Percentiles rank a stretch among this genome's conserved stretches.
phyloP scores from a whole-genome alignment of 306 rosid species.

The Parietaria judaica region DNA sequence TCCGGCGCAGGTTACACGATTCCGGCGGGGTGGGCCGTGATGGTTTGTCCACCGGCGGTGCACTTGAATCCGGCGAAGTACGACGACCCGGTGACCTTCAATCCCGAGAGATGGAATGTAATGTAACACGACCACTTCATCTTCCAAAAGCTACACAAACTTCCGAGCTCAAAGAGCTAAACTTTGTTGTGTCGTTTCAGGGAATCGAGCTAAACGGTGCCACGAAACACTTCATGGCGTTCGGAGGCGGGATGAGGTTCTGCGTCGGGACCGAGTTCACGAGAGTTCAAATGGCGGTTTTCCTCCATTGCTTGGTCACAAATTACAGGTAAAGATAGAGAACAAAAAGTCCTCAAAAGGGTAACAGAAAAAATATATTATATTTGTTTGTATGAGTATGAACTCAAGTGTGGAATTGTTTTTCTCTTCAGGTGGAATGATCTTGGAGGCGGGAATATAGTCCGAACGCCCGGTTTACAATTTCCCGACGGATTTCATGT shows the following conservation, averaged over 20 bases:
- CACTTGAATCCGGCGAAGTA: conserved; percentile 76
- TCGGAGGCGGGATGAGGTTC: conserved; percentile 98
- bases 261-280: conserved; percentile 95
- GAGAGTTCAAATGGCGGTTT: conserved; percentile 91
- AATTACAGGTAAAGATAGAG: conserved; percentile 55
- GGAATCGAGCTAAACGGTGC: conserved; percentile 57
- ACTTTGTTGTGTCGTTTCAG: conserved; percentile 25
- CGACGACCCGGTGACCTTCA: conserved; percentile 71
- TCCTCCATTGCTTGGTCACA: conserved; percentile 79
- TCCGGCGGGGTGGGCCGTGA: conserved; percentile 90
- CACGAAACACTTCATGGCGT: conserved; percentile 86
- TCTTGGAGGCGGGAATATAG: conserved; percentile 65
- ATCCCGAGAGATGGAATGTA: conserved; percentile 89
- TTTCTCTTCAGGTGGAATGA: conserved; percentile 35
- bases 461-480: conserved; percentile 67
- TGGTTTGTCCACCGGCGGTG: conserved; percentile 98
- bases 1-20: conserved; percentile 64
- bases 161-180: not conserved
- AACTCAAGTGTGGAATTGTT: conserved; percentile 13
- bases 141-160: not conserved
- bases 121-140: not conserved
- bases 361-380: not conserved
- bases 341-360: not conserved
- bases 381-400: not conserved
- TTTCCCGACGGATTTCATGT: conserved; percentile 74